A percentile compares a stretch with the other conserved stretches of the same genome.
Evolutionary conservation across 176 grass and related monocot genomes (phyloP).

Genomic region (Poa annua): DNA sequence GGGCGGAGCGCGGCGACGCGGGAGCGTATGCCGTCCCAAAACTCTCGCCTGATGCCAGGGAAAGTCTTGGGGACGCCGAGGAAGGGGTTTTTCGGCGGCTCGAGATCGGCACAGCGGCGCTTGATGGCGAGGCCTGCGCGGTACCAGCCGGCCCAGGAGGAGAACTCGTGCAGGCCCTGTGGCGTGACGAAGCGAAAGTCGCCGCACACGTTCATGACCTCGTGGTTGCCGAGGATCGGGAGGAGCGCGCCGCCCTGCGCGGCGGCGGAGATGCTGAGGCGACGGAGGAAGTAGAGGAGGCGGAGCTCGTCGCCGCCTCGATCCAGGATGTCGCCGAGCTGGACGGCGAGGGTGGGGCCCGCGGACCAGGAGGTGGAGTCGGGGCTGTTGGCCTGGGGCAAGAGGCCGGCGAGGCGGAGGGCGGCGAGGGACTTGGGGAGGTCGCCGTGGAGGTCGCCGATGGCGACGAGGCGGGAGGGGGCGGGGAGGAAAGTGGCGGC

Average conservation of each 20-base stretch:
- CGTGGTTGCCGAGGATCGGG: constrained; percentile 87
- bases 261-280: constrained; percentile 67
- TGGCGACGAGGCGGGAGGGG: constrained; percentile 70
- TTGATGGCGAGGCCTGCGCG: constrained; percentile 84
- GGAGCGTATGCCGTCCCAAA: constrained; percentile 81
- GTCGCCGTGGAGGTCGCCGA: constrained; percentile 93
- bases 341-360: constrained; percentile 73
- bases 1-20: constrained; percentile 82
- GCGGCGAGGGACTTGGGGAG: constrained; percentile 75
- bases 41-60: constrained; percentile 74
- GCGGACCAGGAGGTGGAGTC: constrained; percentile 56
- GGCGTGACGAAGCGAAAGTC: constrained; percentile 79
- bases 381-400: neutral
- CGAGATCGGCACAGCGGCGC: constrained; percentile 58
- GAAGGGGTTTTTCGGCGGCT: constrained; percentile 68
- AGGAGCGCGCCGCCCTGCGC: constrained; percentile 64
- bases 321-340: constrained; percentile 92
- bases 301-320: constrained; percentile 89
- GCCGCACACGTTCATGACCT: constrained; percentile 86
- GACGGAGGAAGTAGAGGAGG: constrained; percentile 80
- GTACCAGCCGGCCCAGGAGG: constrained; percentile 71
- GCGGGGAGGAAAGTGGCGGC: constrained; percentile 59
- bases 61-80: constrained; percentile 76
- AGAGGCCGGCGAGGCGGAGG: constrained; percentile 72
- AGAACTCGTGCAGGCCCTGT: constrained; percentile 69